Conservation (phyloP, 495 filamentous ascomycete genomes). For the Podospora comata region DNA sequence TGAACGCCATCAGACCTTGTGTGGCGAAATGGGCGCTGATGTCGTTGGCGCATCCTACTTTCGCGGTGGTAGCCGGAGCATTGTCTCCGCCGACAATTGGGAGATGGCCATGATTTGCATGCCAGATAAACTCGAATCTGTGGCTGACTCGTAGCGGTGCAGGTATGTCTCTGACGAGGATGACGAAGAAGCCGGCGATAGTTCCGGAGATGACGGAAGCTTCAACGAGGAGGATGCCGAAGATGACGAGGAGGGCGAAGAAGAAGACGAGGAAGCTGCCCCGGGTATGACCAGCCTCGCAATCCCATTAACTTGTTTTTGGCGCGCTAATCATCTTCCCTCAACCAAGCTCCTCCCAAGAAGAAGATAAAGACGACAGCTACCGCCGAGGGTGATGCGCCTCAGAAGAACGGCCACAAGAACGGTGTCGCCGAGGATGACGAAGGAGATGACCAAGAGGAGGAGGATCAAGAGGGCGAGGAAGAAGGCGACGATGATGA, state of each 20-base stretch:
- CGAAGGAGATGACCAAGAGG: slow-evolving; percentile 33
- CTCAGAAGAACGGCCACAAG: slow-evolving; percentile 34
- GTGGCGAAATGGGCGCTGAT: slow-evolving; percentile 21
- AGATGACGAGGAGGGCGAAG: slow-evolving; percentile 39
- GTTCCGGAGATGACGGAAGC: slow-evolving; percentile 38
- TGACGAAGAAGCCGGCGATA: slow-evolving; percentile 29
- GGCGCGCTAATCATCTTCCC: slow-evolving; percentile 3
- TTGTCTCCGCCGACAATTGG: not conserved
- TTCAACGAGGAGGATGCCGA: slow-evolving; percentile 37
- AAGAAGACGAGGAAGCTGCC: slow-evolving; percentile 25
- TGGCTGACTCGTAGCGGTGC: not conserved
- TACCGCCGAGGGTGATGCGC: slow-evolving; percentile 28
- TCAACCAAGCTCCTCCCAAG: slow-evolving; percentile 44
- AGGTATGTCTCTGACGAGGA: slow-evolving; percentile 45
- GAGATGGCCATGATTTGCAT: not conserved
- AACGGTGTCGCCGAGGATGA: slow-evolving; percentile 28
- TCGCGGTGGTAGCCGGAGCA: not conserved
- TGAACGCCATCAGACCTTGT: slow-evolving; percentile 4
- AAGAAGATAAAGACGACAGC: slow-evolving; percentile 46
- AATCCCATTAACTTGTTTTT: slow-evolving; percentile 14
- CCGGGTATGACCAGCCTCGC: slow-evolving; percentile 26
- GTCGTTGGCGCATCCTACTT: not conserved
- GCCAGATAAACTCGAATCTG: not conserved
- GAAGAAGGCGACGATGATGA: slow-evolving; percentile 35
- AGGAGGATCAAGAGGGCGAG: slow-evolving; percentile 32